Conservation (phyloP, 768 basidiomycete genomes). For the Auricularia auricula-judae region DNA sequence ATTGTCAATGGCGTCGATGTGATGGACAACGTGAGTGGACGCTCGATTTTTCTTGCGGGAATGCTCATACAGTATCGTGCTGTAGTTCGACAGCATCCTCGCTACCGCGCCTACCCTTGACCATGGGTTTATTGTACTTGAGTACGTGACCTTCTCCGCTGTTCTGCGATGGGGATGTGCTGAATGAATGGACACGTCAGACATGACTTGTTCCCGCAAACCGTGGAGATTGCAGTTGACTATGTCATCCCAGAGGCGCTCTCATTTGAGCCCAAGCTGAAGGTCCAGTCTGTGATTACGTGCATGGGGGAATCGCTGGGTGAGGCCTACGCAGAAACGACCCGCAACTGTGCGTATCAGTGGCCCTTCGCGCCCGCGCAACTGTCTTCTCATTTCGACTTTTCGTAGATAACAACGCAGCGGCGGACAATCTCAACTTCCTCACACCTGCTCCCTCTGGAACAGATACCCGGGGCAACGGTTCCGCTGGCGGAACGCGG, state of each 20-base stretch:
- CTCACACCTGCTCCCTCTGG: background rate
- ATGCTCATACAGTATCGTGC: constrained; percentile 11
- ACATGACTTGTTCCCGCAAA: constrained; percentile 76
- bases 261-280: constrained; percentile 56
- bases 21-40: constrained; percentile 32
- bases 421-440: background rate
- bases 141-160: constrained; percentile 22
- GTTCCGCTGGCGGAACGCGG: background rate
- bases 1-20: constrained; percentile 44
- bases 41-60: no score
- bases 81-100: constrained; percentile 58
- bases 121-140: constrained; percentile 82
- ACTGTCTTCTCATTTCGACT: background rate
- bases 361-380: background rate
- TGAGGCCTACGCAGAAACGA: constrained; percentile 77
- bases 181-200: background rate
- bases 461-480: background rate
- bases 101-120: constrained; percentile 42
- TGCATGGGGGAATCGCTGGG: constrained; percentile 49
- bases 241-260: constrained; percentile 79
- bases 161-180: background rate
- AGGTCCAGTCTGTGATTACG: constrained; percentile 55
- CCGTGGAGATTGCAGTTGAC: constrained; percentile 75
- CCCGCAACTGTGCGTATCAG: constrained; percentile 40
- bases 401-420: background rate